These are phyloP conservation scores for Eucommia ulmoides DNA, from an alignment of 257 asterid species.

Conservation along the genomic window DNA sequence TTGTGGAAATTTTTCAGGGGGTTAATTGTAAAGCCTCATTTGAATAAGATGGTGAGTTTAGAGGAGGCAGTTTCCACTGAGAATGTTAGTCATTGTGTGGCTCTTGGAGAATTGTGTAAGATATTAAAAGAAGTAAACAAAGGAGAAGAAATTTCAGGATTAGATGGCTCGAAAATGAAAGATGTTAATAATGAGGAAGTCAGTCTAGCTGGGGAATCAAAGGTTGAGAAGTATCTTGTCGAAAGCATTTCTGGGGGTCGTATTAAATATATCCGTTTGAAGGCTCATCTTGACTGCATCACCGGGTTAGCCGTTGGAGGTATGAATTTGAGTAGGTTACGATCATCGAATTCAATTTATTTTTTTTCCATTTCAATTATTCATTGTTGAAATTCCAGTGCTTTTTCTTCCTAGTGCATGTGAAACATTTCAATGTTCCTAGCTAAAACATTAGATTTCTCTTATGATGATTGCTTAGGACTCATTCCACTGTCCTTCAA, in stretches of 20 bases:
- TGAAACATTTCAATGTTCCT: too few relatives aligned
- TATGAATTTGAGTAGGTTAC: too few relatives aligned
- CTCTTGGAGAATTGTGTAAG: constrained; percentile 40
- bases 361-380: too few relatives aligned
- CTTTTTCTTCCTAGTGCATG: too few relatives aligned
- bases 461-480: too few relatives aligned
- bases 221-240: constrained; percentile 26
- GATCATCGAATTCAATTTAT: too few relatives aligned
- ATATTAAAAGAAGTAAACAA: constrained; percentile 15
- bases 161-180: constrained; percentile 16
- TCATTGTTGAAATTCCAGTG: too few relatives aligned
- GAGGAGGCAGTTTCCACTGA: constrained; percentile 13
- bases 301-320: constrained; percentile 78
- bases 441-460: too few relatives aligned
- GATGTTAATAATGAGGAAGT: constrained; percentile 16
- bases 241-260: constrained; percentile 36
- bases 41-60: constrained; percentile 19
- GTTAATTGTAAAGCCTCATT: constrained; percentile 29
- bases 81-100: constrained; percentile 20
- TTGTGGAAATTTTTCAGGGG: constrained; percentile 55
- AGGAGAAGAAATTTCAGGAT: constrained; percentile 2
- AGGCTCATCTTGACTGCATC: constrained; percentile 68
- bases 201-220: constrained; percentile 16
- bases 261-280: constrained; percentile 52
- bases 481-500: too few relatives aligned